A percentile compares a stretch with the other conserved stretches of the same genome.
Conservation (phyloP, 2,329 filamentous ascomycete species). For the Calonectria pseudoreteaudii region DNA sequence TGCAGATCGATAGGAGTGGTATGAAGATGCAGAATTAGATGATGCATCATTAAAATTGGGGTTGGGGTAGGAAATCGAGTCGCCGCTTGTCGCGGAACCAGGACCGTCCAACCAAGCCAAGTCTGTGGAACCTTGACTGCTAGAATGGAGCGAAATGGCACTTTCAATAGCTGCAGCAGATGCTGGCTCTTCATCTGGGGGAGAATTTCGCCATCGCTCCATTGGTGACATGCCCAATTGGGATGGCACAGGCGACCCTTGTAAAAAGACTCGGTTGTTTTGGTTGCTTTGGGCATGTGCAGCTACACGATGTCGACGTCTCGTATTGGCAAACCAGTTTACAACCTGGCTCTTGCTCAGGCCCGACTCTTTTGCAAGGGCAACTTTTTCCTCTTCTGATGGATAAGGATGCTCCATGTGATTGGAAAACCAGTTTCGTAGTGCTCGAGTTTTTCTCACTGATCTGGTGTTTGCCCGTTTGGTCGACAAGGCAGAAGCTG, state of each 20-base stretch:
- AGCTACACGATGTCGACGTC: conserved; percentile 58
- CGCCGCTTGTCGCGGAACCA: conserved; percentile 46
- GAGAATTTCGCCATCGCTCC: conserved; percentile 56
- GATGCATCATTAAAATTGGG: conserved; percentile 36
- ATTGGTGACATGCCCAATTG: conserved; percentile 57
- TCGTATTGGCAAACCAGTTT: conserved; percentile 64
- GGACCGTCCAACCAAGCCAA: conserved; percentile 42
- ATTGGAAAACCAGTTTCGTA: conserved; percentile 59
- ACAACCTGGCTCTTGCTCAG: conserved; percentile 58
- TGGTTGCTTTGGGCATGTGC: conserved; percentile 42
- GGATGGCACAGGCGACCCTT: conserved; percentile 58
- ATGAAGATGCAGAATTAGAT: conserved; percentile 45
- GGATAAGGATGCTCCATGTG: conserved; percentile 62
- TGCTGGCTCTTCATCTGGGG: conserved; percentile 58
- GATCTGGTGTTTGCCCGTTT: conserved; percentile 54
- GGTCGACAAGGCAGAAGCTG: conserved; percentile 33
- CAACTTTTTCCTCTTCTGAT: conserved; percentile 57
- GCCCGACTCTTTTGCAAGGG: conserved; percentile 55
- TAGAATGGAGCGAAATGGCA: conserved; percentile 41
- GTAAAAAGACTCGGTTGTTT: conserved; percentile 44
- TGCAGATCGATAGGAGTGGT: conserved; percentile 34
- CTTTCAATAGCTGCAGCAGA: conserved; percentile 53
- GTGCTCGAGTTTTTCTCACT: conserved; percentile 57
- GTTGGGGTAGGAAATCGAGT: conserved; percentile 41
- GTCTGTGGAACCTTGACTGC: conserved; percentile 30